Percentiles rank a stretch among this genome's conserved stretches.
Conservation (phyloP, 345 rosid genomes). For the Moringa oleifera region DNA sequence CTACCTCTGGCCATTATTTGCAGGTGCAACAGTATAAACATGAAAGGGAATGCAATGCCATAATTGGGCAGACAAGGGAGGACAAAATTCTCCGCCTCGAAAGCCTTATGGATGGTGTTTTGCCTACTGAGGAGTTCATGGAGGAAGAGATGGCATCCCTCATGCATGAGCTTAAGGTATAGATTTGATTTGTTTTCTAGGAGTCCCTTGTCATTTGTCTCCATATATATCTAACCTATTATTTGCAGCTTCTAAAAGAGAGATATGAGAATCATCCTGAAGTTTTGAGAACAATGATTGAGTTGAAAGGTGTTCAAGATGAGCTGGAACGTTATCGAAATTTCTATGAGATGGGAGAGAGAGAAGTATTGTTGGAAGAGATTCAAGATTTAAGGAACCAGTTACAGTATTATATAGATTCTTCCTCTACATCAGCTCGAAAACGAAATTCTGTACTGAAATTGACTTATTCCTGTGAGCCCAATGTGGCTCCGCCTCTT, state of each 20-base stretch:
- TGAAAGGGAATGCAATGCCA: constrained; percentile 93
- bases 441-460: constrained; percentile 47
- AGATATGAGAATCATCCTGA: constrained; percentile 94
- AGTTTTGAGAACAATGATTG: constrained; percentile 62
- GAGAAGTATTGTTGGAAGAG: constrained; percentile 90
- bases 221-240: constrained; percentile 17
- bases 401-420: constrained; percentile 66
- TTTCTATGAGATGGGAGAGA: constrained; percentile 83
- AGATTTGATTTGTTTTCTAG: constrained; percentile 10
- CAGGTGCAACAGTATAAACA: constrained; percentile 99
- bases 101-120: constrained; percentile 95
- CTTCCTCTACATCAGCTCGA: constrained; percentile 47
- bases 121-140: constrained; percentile 80
- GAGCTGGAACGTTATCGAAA: constrained; percentile 74
- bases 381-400: constrained; percentile 85
- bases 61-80: constrained; percentile 86
- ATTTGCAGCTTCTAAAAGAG: constrained; percentile 78
- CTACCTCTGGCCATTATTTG: constrained; percentile 15
- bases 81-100: constrained; percentile 91
- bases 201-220: constrained; percentile 12
- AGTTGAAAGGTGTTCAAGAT: constrained; percentile 69
- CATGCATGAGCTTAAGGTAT: constrained; percentile 73
- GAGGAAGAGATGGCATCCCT: constrained; percentile 81
- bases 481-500: constrained; percentile 35
- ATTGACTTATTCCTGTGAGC: constrained; percentile 58